Base-by-base conservation (phyloP, 331 rosid species). In the Ulmus americana region DNA sequence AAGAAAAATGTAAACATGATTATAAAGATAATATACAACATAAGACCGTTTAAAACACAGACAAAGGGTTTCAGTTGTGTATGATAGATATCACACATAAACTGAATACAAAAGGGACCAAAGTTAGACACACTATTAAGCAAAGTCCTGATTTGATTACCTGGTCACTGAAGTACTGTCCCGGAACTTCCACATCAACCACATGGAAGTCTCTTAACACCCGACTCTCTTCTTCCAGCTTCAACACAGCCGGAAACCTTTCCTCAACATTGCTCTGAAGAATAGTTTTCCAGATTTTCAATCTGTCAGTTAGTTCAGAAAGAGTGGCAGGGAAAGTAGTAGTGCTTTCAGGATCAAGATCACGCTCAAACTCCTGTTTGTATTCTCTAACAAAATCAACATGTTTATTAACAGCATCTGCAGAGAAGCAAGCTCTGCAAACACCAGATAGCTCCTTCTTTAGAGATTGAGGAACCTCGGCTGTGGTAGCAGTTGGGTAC, bases 381-480 rank as follows among this genome's bases (percentile, higher is more conserved):
- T 94, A 94, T 76, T 94, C 99, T 81, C 97, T 79, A 48, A 94
- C 99, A 81, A 94, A 90, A 79, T 94, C 99, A 74, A 94, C 97
- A 54, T 94, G 99, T 77, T 94, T 94, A 82, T 82, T 90, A 63
- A 94, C 89, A 61, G 99, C 99, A 79, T 94, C 99, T 41, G 95
- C 88, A 4, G 97, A 94, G 77, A 94, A 94, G 81, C 99, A 94
- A 77, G 99, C 99, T 82, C 95, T 76, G 70, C 99, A 94, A 82
- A 94, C 99, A 14, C 97, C 97, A 2, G 99, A 87, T 63, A 94
- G 95, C 83, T 94, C 99, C 76, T 90, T 94, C 82, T 90, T 94
- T 53, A 94, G 99, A 76, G 99, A 94, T 61, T 87, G 97, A 65
- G 99, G 99, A 73, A 94, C 99, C 86, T 94, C 99, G 57, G 99